These are phyloP conservation scores for Corchorus olitorius DNA, from an alignment of 345 rosid genomes.

Conservation along the genomic window DNA sequence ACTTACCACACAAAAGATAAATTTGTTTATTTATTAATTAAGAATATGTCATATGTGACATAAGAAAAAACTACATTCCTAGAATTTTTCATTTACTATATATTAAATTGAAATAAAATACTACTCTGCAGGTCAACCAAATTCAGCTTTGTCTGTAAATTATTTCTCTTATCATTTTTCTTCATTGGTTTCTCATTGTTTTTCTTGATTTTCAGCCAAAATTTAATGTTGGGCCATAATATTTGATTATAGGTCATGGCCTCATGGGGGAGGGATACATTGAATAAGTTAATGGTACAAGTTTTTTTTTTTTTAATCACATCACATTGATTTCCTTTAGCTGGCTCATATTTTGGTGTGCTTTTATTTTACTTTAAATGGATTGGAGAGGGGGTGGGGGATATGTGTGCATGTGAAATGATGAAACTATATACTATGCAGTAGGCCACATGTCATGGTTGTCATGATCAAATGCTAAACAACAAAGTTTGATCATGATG, in stretches of 20 bases:
- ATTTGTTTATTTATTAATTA: neutral
- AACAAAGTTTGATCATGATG: neutral
- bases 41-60: neutral
- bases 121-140: neutral
- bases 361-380: neutral
- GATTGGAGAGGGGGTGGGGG: too few relatives aligned
- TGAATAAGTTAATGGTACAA: neutral
- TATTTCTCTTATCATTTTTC: neutral
- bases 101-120: too few relatives aligned
- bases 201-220: neutral
- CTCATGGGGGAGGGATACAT: neutral
- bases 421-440: neutral
- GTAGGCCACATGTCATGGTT: neutral
- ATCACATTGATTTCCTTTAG: neutral
- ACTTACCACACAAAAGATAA: neutral
- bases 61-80: neutral
- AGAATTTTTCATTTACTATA: neutral
- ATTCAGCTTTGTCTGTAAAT: neutral
- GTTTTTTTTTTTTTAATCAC: neutral
- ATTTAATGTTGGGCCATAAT: neutral
- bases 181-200: neutral
- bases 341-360: neutral
- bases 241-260: slow-evolving; percentile 5
- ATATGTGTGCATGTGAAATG: neutral
- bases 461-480: neutral